Evolutionary conservation across 225 moss, liverwort and hornwort genomes (phyloP).

Genomic region (Sphagnum contortum): DNA sequence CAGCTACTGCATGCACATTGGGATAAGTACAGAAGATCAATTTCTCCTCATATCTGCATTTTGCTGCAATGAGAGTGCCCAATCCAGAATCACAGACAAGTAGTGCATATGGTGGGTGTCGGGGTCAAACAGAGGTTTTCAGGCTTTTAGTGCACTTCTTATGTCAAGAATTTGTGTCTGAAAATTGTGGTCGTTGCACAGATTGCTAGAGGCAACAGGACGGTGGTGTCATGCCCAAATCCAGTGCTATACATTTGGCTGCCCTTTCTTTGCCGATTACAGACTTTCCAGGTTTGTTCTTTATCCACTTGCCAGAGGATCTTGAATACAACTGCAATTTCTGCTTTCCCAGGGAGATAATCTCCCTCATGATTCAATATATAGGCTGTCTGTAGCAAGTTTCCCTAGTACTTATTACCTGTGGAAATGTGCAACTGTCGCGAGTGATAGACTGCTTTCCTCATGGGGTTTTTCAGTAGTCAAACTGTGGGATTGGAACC

Average conservation of each 20-base stretch:
- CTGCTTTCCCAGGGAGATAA: too few species aligned
- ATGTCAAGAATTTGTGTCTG: background rate
- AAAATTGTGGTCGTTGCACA: conserved; percentile 3
- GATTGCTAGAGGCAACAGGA: conserved; percentile 91
- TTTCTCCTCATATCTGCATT: background rate
- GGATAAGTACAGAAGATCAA: background rate
- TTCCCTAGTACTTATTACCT: background rate
- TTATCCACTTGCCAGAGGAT: too few species aligned
- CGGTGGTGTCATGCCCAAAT: conserved; percentile 96
- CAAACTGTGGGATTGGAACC: too few species aligned
- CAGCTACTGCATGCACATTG: background rate
- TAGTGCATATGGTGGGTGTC: too few species aligned
- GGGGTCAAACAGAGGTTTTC: too few species aligned
- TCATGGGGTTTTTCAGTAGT: background rate
- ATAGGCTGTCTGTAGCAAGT: background rate
- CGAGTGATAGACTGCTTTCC: background rate
- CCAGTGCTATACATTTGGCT: conserved; percentile 97
- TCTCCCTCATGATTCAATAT: background rate
- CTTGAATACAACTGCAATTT: too few species aligned
- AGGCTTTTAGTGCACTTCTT: too few species aligned
- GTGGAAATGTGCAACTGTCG: background rate
- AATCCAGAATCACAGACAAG: background rate
- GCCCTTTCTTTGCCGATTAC: conserved; percentile 92
- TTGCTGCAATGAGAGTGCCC: background rate
- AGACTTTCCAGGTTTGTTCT: conserved; percentile 47